phyloP scores from a whole-genome alignment of 768 basidiomycete species.

The Cystofilobasidium capitatum region DNA sequence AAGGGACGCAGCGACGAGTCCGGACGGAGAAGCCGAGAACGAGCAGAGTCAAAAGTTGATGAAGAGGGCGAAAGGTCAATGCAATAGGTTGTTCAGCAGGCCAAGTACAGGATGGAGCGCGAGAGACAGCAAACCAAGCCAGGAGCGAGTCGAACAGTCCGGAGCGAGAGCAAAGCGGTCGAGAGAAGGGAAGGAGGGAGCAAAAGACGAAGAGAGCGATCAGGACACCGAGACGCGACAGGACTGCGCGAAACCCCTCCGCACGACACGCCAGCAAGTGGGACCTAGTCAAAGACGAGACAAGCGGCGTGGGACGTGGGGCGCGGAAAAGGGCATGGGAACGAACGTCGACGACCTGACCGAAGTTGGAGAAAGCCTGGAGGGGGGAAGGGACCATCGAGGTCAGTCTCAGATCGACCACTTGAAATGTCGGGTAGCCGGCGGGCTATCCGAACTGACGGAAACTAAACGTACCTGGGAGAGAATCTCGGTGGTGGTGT shows the following conservation, averaged over 20 bases:
- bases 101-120: not conserved
- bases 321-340: not conserved
- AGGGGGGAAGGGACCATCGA: not conserved
- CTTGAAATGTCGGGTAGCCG: too few relatives aligned
- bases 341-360: slow-evolving; percentile 9
- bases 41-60: not conserved
- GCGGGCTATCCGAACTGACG: too few relatives aligned
- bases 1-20: too few relatives aligned
- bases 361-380: slow-evolving; percentile 10
- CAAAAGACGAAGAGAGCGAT: not conserved
- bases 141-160: not conserved
- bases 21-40: too few relatives aligned
- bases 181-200: not conserved
- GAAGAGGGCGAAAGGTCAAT: not conserved
- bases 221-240: not conserved
- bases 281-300: not conserved
- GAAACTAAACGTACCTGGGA: not conserved
- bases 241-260: too few relatives aligned
- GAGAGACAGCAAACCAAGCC: not conserved
- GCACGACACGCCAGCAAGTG: not conserved
- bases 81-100: not conserved
- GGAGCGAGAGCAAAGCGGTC: not conserved
- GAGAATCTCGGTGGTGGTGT: slow-evolving; percentile 9
- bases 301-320: not conserved
- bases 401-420: not conserved